phyloP scores from a whole-genome alignment of 768 basidiomycete genomes.

The Baorangia bicolor region DNA sequence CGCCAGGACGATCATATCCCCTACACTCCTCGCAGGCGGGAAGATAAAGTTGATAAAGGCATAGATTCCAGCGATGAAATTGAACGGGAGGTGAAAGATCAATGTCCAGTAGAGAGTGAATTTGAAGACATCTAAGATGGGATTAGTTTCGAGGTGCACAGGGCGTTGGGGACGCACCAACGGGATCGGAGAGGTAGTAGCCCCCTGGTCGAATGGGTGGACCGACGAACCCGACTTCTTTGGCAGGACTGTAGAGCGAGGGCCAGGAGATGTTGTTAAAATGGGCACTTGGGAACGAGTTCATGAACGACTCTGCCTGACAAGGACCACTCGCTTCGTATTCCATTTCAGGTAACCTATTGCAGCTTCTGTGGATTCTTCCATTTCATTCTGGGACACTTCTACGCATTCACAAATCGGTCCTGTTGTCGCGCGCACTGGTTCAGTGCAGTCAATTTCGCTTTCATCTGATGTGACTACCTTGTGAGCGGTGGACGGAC shows the following conservation, averaged over 20 bases:
- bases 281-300: background rate
- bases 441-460: too few relatives aligned
- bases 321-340: too few relatives aligned
- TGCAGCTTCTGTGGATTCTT: too few relatives aligned
- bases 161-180: slow-evolving; percentile 23
- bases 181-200: slow-evolving; percentile 35
- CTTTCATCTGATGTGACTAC: too few relatives aligned
- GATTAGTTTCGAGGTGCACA: background rate
- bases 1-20: slow-evolving; percentile 1
- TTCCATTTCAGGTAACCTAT: slow-evolving; percentile 4
- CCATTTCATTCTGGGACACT: too few relatives aligned
- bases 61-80: slow-evolving; percentile 38
- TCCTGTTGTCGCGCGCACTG: too few relatives aligned
- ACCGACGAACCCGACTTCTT: slow-evolving; percentile 30
- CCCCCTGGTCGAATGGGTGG: slow-evolving; percentile 34
- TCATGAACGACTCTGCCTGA: slow-evolving; percentile 3
- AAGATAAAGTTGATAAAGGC: slow-evolving; percentile 43
- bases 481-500: too few relatives aligned
- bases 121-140: slow-evolving; percentile 38
- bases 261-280: slow-evolving; percentile 33
- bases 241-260: slow-evolving; percentile 38
- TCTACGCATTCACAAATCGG: too few relatives aligned
- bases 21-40: slow-evolving; percentile 29
- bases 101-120: slow-evolving; percentile 51
- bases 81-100: slow-evolving; percentile 45